A percentile compares a stretch with the other conserved stretches of the same genome.
These are phyloP conservation scores for Suhomyces panamericanus DNA, from an alignment of 1,139 yeast species.

Conservation along the genomic window DNA sequence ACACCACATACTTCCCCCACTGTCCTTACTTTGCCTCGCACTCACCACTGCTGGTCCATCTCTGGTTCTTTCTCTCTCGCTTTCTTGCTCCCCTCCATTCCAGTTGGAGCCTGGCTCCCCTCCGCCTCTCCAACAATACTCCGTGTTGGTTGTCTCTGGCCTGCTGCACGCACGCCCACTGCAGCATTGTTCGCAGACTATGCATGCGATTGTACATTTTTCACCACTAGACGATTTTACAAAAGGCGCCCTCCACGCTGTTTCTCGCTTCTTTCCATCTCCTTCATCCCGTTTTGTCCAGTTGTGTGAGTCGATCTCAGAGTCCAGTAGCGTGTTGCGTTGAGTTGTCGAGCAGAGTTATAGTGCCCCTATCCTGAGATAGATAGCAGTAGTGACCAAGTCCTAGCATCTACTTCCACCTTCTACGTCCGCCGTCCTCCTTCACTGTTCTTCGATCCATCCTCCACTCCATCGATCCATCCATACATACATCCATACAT, in stretches of 20 bases:
- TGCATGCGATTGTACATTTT: slow-evolving; percentile 2
- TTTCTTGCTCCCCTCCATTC: too few species aligned
- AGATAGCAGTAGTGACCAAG: too few species aligned
- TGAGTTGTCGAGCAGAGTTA: too few species aligned
- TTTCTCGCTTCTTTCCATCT: neutral
- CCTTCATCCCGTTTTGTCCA: neutral
- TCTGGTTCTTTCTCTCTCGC: neutral
- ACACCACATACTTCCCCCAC: too few species aligned
- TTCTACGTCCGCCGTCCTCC: too few species aligned
- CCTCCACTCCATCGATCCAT: neutral
- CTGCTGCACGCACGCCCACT: neutral
- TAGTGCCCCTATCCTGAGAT: too few species aligned
- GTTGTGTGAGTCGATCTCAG: too few species aligned
- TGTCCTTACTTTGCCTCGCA: too few species aligned
- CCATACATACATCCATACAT: too few species aligned
- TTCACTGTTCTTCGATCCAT: neutral
- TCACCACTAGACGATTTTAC: slow-evolving; percentile 3
- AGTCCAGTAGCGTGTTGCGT: too few species aligned
- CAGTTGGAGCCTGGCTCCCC: neutral
- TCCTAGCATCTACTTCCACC: too few species aligned
- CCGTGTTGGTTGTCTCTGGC: neutral
- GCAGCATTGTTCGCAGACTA: slow-evolving; percentile 2
- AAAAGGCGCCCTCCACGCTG: slow-evolving; percentile 3
- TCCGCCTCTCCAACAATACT: slow-evolving; percentile 2
- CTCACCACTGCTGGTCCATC: too few species aligned